Percentiles rank a stretch among this genome's conserved stretches.
Evolutionary conservation across 2,329 filamentous ascomycete species (phyloP).

Genomic region (Ceratocystis cacaofunesta): DNA sequence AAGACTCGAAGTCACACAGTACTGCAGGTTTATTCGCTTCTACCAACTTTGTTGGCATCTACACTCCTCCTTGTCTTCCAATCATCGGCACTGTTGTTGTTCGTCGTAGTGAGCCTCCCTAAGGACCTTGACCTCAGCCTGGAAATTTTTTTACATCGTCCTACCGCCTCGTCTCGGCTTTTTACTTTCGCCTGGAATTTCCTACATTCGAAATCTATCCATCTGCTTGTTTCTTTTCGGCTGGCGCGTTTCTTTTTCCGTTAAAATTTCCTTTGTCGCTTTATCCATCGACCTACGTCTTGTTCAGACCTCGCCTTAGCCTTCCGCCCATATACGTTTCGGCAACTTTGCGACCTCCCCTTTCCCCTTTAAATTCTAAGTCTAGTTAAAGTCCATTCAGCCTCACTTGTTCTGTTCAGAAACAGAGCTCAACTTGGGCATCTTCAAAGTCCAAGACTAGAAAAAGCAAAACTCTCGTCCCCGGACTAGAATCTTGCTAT

Average conservation of each 20-base stretch:
- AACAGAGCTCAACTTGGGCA: too few relatives aligned
- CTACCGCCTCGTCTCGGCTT: neutral
- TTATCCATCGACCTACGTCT: neutral
- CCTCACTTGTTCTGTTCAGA: neutral
- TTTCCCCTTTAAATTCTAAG: neutral
- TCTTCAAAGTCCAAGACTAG: neutral
- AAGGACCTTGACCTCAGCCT: neutral
- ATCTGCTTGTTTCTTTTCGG: neutral
- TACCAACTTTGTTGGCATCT: neutral
- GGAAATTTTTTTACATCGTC: neutral
- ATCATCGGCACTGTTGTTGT: slow-evolving; percentile 1
- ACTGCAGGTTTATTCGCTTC: neutral
- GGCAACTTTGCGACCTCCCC: neutral
- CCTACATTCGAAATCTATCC: neutral
- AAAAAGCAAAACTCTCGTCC: neutral
- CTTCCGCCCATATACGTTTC: neutral
- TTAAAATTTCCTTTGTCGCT: neutral
- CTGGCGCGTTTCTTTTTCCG: neutral
- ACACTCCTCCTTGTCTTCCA: neutral
- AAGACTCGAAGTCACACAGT: neutral
- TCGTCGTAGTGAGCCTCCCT: slow-evolving; percentile 11
- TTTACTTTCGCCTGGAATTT: neutral
- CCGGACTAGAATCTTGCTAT: neutral
- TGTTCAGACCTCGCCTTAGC: neutral
- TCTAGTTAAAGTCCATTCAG: neutral